Evolutionary conservation across 2,329 filamentous ascomycete genomes (phyloP), one percentile per base, ranked within the genome.

Genomic region (Phialophora macrospora): DNA sequence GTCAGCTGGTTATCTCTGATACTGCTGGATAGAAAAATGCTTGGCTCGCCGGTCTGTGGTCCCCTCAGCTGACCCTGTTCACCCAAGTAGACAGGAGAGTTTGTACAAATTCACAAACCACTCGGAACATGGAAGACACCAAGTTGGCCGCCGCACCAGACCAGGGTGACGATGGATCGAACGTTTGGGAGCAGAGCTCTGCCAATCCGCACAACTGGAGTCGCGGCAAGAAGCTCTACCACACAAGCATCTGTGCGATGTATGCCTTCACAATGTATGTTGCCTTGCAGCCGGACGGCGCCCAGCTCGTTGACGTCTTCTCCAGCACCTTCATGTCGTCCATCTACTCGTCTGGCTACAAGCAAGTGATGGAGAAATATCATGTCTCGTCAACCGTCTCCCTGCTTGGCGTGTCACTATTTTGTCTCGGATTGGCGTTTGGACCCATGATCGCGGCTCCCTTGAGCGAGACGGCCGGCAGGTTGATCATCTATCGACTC

Each of bases 371-470:
- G 55, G 74, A 68, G 24, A 63, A 67, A 26, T 76, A 75, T 65
- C 24, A 72, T 17, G 72, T 75, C 26, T 73, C 72, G 1, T 67
- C 69, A 9, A 73, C 72, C 1, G 69, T 73, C 3, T 68, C 75
- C 17, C 62, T 89, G 4, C 78, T 91, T 7, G 88, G 88, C 22
- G 83, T 90, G 0, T 87, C 88, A 0, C 81, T 90, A 56, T 91
- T 87, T 78, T 87, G 90, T 22, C 77, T 91, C 7, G 88, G 87
- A 44, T 88, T 91, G 56, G 90, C 88, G 0, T 86, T 89, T 64
- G 90, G 89, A 0, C 90, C 90, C 1, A 84, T 86, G 0, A 80
- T 92, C 20, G 91, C 88, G 81, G 90, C 89, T 1, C 90, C 90
- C 0, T 78, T 92, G 5, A 90, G 87, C 2, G 90, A 93, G 78